Evolutionary conservation across 768 basidiomycete genomes (phyloP).

Genomic region (Tylopilus sp.): DNA sequence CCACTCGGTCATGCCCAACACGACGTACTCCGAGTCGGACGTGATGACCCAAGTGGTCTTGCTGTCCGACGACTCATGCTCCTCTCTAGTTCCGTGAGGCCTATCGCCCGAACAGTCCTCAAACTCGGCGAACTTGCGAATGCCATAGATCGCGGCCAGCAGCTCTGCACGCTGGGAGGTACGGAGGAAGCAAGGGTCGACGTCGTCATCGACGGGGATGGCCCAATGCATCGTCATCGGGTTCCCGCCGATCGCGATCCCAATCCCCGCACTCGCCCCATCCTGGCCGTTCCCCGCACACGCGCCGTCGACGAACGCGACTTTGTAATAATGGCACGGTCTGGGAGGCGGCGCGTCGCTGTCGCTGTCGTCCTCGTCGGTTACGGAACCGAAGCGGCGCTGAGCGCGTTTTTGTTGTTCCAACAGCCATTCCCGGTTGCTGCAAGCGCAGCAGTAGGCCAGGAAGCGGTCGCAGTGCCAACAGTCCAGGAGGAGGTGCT

Average conservation of each 20-base stretch:
- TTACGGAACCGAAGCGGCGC: not conserved
- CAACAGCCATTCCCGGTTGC: not conserved
- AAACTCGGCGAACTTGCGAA: conserved; percentile 13
- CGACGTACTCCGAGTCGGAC: conserved; percentile 36
- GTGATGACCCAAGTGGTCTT: conserved; percentile 22
- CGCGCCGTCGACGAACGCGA: conserved; percentile 36
- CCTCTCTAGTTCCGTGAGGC: not conserved
- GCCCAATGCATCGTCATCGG: conserved; percentile 17
- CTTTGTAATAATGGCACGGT: conserved; percentile 24
- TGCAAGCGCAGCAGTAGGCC: conserved; percentile 13
- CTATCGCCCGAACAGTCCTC: not conserved
- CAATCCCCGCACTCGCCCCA: conserved; percentile 30
- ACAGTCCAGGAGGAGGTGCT: conserved; percentile 10
- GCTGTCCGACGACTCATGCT: not conserved
- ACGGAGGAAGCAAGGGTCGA: conserved; percentile 18
- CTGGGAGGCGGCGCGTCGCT: not conserved
- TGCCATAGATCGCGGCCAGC: conserved; percentile 29
- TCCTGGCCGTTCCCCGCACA: conserved; percentile 29
- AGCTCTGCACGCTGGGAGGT: conserved; percentile 37
- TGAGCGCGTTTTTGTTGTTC: not conserved
- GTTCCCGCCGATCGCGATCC: conserved; percentile 23
- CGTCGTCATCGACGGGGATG: conserved; percentile 22
- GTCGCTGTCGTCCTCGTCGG: not conserved
- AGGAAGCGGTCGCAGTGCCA: conserved; percentile 12
- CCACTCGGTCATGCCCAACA: conserved; percentile 36